Percentiles rank a stretch among this genome's conserved stretches.
phyloP scores from a whole-genome alignment of 1,284 basidiomycete genomes.

The Ceratobasidium sp. region DNA sequence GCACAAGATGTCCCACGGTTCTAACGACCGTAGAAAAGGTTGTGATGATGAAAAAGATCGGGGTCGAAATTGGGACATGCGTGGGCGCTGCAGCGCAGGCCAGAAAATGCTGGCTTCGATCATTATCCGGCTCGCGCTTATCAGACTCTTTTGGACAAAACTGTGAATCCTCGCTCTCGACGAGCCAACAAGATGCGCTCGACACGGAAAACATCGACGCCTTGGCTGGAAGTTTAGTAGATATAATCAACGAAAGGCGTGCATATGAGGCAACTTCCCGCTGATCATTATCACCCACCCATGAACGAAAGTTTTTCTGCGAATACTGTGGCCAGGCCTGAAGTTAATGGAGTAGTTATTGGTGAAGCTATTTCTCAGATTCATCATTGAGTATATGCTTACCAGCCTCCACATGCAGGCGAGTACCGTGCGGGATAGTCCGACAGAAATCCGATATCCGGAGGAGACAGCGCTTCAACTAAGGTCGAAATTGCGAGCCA shows the following conservation, averaged over 20 bases:
- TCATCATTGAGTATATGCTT: too few relatives aligned
- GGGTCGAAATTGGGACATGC: constrained; percentile 99
- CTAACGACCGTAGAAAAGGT: constrained; percentile 60
- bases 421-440: constrained; percentile 51
- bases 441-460: constrained; percentile 48
- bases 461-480: constrained; percentile 41
- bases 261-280: constrained; percentile 91
- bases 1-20: constrained; percentile 15
- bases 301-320: constrained; percentile 90
- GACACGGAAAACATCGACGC: constrained; percentile 98
- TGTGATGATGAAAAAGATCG: constrained; percentile 98
- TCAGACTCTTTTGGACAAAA: constrained; percentile 98
- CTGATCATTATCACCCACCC: constrained; percentile 96
- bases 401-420: too few relatives aligned
- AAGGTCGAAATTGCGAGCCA: too few relatives aligned
- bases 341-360: constrained; percentile 93
- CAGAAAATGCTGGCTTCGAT: constrained; percentile 99
- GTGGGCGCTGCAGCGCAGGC: constrained; percentile 96
- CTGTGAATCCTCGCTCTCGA: constrained; percentile 98
- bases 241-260: constrained; percentile 93
- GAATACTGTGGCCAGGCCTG: constrained; percentile 81
- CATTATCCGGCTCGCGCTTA: constrained; percentile 95
- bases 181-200: constrained; percentile 96
- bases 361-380: constrained; percentile 59
- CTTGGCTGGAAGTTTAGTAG: constrained; percentile 87